Evolutionary conservation across 1,284 basidiomycete species (phyloP).

Genomic region (Trichosporon sp.): DNA sequence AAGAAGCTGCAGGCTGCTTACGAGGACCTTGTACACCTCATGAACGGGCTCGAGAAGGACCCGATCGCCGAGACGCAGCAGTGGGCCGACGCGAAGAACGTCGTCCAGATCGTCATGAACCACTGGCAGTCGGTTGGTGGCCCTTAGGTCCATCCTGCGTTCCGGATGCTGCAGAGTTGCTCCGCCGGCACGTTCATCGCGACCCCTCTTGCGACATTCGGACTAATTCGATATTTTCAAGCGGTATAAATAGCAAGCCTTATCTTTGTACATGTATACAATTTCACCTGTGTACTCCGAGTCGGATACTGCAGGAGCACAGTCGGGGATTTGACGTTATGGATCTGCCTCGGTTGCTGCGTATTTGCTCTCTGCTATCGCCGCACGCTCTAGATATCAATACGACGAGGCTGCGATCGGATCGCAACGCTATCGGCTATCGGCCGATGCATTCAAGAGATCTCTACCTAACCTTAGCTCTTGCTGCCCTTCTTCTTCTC

Average conservation of each 20-base stretch:
- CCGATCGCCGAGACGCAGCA: constrained; percentile 35
- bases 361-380: too few relatives aligned
- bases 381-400: neutral
- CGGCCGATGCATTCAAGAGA: neutral
- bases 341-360: neutral
- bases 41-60: constrained; percentile 57
- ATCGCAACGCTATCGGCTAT: neutral
- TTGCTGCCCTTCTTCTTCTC: constrained; percentile 26
- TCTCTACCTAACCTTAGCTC: neutral
- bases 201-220: neutral
- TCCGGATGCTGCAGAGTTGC: neutral
- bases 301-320: neutral
- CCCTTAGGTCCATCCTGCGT: neutral
- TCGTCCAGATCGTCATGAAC: constrained; percentile 38
- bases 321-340: neutral
- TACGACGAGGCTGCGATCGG: neutral
- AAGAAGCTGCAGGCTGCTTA: constrained; percentile 65
- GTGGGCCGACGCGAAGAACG: constrained; percentile 36
- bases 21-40: constrained; percentile 67
- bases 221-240: neutral
- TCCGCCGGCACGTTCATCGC: neutral
- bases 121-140: constrained; percentile 28
- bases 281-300: neutral
- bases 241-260: neutral
- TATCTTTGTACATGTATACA: neutral